These are phyloP conservation scores for Peltaster fructicola DNA, from an alignment of 2,329 filamentous ascomycete species.

Conservation along the genomic window DNA sequence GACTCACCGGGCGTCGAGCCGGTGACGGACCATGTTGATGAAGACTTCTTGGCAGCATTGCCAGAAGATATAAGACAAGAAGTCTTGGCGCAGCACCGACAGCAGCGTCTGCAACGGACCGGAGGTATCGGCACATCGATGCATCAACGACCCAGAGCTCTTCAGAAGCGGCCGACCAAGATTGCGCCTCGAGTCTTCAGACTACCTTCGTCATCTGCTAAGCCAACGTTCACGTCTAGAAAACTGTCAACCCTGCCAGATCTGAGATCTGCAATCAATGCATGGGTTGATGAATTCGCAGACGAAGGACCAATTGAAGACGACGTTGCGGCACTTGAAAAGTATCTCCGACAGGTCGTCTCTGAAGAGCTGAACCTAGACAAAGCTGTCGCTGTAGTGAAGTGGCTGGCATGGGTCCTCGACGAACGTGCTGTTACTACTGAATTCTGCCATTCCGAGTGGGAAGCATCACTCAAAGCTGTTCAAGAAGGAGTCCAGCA, in stretches of 20 bases:
- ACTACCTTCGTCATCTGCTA: conserved; percentile 32
- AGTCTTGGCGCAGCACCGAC: conserved; percentile 56
- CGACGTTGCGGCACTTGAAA: conserved; percentile 57
- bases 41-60: conserved; percentile 62
- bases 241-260: conserved; percentile 41
- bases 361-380: conserved; percentile 57
- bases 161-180: conserved; percentile 6
- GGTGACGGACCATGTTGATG: conserved; percentile 38
- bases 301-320: conserved; percentile 59
- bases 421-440: too few species aligned
- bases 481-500: too few species aligned
- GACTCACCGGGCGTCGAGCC: conserved; percentile 16
- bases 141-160: conserved; percentile 11
- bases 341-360: conserved; percentile 57
- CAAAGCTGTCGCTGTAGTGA: conserved; percentile 53
- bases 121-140: conserved; percentile 20
- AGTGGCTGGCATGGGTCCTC: conserved; percentile 39
- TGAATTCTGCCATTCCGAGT: too few species aligned
- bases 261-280: conserved; percentile 53
- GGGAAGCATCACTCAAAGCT: too few species aligned
- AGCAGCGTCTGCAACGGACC: conserved; percentile 38
- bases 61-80: conserved; percentile 67
- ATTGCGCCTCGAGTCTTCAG: conserved; percentile 20
- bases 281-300: conserved; percentile 58
- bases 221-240: conserved; percentile 44